phyloP scores from a whole-genome alignment of 345 rosid genomes.

The Eucalyptus dawsonii region DNA sequence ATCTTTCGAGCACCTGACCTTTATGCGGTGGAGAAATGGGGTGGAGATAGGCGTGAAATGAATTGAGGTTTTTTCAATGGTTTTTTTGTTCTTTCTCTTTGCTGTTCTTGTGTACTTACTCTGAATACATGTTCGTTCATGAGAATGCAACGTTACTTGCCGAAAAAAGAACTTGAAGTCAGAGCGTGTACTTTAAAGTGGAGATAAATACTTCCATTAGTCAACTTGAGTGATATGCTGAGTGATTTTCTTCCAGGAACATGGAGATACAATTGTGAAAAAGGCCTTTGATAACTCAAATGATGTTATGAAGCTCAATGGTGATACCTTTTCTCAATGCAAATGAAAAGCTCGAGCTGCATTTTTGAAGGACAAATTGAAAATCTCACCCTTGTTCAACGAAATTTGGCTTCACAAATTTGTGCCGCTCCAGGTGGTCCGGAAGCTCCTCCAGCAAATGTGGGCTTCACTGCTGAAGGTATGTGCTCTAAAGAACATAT shows the following conservation, averaged over 20 bases:
- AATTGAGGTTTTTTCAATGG: not conserved
- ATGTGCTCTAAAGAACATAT: not conserved
- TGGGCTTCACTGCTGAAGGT: not conserved
- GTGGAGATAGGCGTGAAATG: not conserved
- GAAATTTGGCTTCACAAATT: no score
- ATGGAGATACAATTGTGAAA: no score
- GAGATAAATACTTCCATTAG: not conserved
- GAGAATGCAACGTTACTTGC: not conserved
- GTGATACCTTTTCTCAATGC: no score
- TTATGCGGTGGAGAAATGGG: not conserved
- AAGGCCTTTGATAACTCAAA: no score
- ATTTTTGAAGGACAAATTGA: no score
- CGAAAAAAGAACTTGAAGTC: not conserved
- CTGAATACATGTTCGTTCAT: not conserved
- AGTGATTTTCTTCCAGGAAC: no score
- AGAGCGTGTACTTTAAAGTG: not conserved
- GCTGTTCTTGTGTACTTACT: not conserved
- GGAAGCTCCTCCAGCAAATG: no score
- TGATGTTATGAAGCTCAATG: no score
- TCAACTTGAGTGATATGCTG: no score
- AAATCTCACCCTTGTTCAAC: no score
- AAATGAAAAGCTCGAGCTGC: no score
- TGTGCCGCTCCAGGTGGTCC: no score
- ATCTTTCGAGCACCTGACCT: not conserved
- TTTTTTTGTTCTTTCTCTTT: not conserved